Percentiles rank a stretch among this genome's conserved stretches.
Evolutionary conservation across 192 early-diverging fungal genomes (phyloP).

Genomic region (Thamnidium elegans): DNA sequence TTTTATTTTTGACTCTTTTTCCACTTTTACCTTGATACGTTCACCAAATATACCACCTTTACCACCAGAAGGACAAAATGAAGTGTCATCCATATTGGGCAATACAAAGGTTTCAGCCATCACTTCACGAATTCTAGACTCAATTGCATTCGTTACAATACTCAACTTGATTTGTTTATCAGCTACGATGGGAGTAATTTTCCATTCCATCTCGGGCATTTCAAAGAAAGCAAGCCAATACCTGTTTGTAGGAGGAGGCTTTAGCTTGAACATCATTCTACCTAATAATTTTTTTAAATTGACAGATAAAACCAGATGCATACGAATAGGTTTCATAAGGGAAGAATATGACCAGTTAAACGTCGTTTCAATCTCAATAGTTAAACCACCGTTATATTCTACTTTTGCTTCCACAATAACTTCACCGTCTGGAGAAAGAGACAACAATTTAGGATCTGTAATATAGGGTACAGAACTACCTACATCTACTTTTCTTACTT

Average conservation of each 20-base stretch:
- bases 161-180: slow-evolving; percentile 77
- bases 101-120: slow-evolving; percentile 77
- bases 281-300: slow-evolving; percentile 72
- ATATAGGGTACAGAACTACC: slow-evolving; percentile 79
- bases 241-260: slow-evolving; percentile 78
- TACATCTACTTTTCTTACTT: slow-evolving; percentile 71
- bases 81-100: slow-evolving; percentile 88
- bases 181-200: slow-evolving; percentile 76
- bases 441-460: slow-evolving; percentile 69
- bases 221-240: slow-evolving; percentile 87
- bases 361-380: slow-evolving; percentile 70
- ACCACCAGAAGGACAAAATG: slow-evolving; percentile 68
- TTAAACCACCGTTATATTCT: slow-evolving; percentile 77
- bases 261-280: slow-evolving; percentile 75
- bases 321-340: slow-evolving; percentile 55
- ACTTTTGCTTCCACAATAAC: slow-evolving; percentile 75
- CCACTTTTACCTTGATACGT: not conserved
- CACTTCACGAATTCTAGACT: slow-evolving; percentile 79
- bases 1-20: not conserved
- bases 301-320: slow-evolving; percentile 79
- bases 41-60: slow-evolving; percentile 53
- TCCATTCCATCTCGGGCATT: slow-evolving; percentile 70
- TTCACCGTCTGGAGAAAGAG: slow-evolving; percentile 66
- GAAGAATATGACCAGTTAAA: slow-evolving; percentile 33
- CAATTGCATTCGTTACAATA: slow-evolving; percentile 78